Conservation (phyloP, 2,329 filamentous ascomycete genomes). For the Neophaeococcomyces aloes region DNA sequence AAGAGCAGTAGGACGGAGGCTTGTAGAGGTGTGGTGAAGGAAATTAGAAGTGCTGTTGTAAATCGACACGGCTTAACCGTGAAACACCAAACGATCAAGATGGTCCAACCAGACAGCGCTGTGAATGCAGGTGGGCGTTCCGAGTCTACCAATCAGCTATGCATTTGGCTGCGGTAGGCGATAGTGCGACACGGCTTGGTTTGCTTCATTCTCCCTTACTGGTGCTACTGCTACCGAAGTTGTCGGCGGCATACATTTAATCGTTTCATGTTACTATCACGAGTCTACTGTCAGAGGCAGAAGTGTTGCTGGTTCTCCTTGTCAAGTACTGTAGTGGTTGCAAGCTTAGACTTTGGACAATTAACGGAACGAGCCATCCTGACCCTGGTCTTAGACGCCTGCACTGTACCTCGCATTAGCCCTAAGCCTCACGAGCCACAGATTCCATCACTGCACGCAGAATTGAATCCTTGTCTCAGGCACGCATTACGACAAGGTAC, state of each 20-base stretch:
- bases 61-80: not conserved
- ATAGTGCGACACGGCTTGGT: conserved; percentile 6
- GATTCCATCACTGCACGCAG: too few species aligned
- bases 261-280: not conserved
- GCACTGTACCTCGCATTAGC: too few species aligned
- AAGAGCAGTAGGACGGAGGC: not conserved
- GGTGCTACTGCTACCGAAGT: not conserved
- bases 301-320: too few species aligned
- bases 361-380: too few species aligned
- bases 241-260: not conserved
- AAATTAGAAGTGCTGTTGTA: conserved; percentile 2
- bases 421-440: too few species aligned
- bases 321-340: too few species aligned
- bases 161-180: not conserved
- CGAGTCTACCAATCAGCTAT: not conserved
- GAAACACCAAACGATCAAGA: conserved; percentile 1
- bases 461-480: too few species aligned
- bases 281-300: not conserved
- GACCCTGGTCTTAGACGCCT: too few species aligned
- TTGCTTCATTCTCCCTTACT: not conserved
- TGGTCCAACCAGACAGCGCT: not conserved
- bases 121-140: not conserved
- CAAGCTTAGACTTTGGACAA: too few species aligned
- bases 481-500: too few species aligned
- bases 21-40: not conserved